Evolutionary conservation across 805 yeast genomes (phyloP), one percentile per base, ranked within the genome.

Genomic region (Kluyveromyces lactis): DNA sequence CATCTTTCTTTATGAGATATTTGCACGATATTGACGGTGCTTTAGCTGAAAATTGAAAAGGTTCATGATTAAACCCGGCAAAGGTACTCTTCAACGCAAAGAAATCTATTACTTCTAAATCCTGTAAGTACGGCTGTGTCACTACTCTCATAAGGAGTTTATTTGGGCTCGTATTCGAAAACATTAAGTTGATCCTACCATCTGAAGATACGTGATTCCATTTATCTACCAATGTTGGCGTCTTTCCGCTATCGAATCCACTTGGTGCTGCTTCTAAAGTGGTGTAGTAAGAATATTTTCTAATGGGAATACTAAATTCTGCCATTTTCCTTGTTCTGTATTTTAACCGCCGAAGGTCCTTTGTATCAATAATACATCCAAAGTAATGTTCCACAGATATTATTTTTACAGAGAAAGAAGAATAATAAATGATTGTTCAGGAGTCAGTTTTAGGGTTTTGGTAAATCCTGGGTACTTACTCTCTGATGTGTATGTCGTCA

Each of bases 21-120:
- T 58, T 58, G 36, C 60, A 55, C 12, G 60, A 47, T 4, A 58
- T 41, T 1, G 55, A 42, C 1, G 63, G 63, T 1, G 42, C 44
- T 15, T 43, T 44, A 7, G 45, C 51, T 4, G 59, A 47, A 26
- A 54, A 55, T 38, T 53, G 58, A 12, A 54, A 31, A 12, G 39
- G 18, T n/a, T 42, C 41, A 11, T 34, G 37, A 5, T 34, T 12
- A 10, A 34, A 17, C 9, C 18, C 18, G 3, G 37, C 23, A 24
- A 34, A 34, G 5, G 13, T 13, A 4, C n/a, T 12, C 15, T 26
- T n/a, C 19, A 34, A 15, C 15, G 13, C 16, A 9, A 17, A 16
- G 13, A 34, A 34, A 24, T 34, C 21, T 2, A 34, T 26, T 6
- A 16, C 21, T 18, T 34, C 37, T 4, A 24, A 18, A 11, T 24